Conservation (phyloP, 805 yeast genomes). For the Starmerella asiatica region DNA sequence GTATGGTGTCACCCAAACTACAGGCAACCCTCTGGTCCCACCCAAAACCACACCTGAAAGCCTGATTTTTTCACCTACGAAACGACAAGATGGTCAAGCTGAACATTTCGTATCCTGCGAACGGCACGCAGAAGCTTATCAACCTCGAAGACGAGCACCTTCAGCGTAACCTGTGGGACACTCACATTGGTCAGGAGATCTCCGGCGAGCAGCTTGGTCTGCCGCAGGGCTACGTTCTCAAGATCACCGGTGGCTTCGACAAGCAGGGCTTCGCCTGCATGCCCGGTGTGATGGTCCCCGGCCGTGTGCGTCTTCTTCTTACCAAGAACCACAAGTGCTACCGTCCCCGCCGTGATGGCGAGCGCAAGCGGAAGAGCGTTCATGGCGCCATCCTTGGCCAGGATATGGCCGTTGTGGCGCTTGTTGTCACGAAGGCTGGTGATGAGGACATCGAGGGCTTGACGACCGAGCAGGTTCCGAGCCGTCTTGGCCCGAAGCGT, state of each 20-base stretch:
- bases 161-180: conserved; percentile 95
- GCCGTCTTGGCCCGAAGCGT: conserved; percentile 99
- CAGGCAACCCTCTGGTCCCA: no score
- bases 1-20: no score
- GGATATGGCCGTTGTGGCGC: conserved; percentile 91
- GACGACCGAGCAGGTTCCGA: conserved; percentile 88
- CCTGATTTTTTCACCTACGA: conserved; percentile 11
- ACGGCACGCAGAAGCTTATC: conserved; percentile 97
- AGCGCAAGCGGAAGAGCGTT: conserved; percentile 99
- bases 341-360: conserved; percentile 99
- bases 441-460: conserved; percentile 90
- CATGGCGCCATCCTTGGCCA: conserved; percentile 98
- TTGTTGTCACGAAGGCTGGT: conserved; percentile 93
- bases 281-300: conserved; percentile 99
- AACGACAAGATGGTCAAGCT: conserved; percentile 40
- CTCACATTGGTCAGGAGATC: conserved; percentile 99
- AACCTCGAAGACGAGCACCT: conserved; percentile 99
- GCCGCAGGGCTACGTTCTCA: conserved; percentile 98
- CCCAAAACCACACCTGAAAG: not conserved
- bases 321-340: conserved; percentile 93
- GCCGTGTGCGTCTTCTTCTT: conserved; percentile 94
- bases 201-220: conserved; percentile 97
- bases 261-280: conserved; percentile 99
- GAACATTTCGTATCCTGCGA: conserved; percentile 99
- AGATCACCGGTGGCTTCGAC: conserved; percentile 99